Evolutionary conservation across 441 rosid genomes (phyloP).

Genomic region (Gossypium schwendimanii): DNA sequence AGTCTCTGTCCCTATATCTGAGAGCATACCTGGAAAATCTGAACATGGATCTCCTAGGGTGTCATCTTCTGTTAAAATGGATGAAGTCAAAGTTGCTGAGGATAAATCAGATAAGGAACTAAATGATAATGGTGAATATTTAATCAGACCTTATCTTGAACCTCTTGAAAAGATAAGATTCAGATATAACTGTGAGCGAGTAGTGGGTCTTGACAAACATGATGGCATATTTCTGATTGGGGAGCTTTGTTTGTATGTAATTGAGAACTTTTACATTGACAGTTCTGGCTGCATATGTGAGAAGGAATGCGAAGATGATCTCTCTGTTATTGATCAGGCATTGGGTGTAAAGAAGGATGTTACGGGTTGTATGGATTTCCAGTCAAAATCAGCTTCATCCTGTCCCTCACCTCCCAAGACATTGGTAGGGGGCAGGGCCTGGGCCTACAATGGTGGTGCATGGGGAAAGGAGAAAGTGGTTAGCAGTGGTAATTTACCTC

Average conservation of each 20-base stretch:
- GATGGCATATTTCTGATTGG: slow-evolving; percentile 99
- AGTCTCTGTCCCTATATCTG: slow-evolving; percentile 66
- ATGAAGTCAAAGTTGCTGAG: slow-evolving; percentile 53
- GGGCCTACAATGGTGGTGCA: slow-evolving; percentile 99
- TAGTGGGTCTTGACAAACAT: slow-evolving; percentile 96
- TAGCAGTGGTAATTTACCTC: slow-evolving; percentile 78
- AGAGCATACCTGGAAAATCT: slow-evolving; percentile 65
- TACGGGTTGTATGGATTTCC: slow-evolving; percentile 70
- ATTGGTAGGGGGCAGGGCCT: slow-evolving; percentile 89
- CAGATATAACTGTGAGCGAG: slow-evolving; percentile 95
- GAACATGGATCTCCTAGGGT: slow-evolving; percentile 83
- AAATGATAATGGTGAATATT: slow-evolving; percentile 93
- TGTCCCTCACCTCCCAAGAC: slow-evolving; percentile 58
- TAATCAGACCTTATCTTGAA: slow-evolving; percentile 96
- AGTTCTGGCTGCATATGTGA: slow-evolving; percentile 86
- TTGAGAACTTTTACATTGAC: slow-evolving; percentile 92
- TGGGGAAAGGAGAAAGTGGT: slow-evolving; percentile 99
- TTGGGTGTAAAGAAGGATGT: slow-evolving; percentile 95
- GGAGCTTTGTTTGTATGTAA: slow-evolving; percentile 82
- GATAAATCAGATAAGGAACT: slow-evolving; percentile 86
- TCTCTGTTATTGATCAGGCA: slow-evolving; percentile 99
- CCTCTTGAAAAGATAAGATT: slow-evolving; percentile 88
- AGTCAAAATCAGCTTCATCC: slow-evolving; percentile 82
- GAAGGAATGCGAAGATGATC: slow-evolving; percentile 95
- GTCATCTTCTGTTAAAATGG: slow-evolving; percentile 60